These are phyloP conservation scores for Thozetella sp. DNA, from an alignment of 495 filamentous ascomycete species.

Conservation along the genomic window DNA sequence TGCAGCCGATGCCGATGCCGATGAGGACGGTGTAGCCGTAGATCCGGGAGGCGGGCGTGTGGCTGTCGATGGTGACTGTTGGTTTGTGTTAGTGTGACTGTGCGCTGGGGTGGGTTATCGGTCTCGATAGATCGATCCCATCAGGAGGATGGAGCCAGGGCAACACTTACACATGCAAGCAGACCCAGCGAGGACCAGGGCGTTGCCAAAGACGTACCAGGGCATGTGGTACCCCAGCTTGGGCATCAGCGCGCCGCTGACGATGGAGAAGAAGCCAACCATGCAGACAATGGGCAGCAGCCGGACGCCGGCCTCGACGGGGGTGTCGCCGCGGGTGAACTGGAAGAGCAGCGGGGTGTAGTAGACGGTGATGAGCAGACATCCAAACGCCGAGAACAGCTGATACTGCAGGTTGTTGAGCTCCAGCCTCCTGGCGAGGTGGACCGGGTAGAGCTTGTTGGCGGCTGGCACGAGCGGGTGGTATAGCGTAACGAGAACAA, in stretches of 20 bases:
- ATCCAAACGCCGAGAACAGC: slow-evolving; percentile 29
- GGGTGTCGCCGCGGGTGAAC: slow-evolving; percentile 51
- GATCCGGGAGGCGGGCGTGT: too few species aligned
- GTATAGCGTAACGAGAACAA: too few species aligned
- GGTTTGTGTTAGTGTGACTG: too few species aligned
- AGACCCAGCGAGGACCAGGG: slow-evolving; percentile 42
- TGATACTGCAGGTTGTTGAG: slow-evolving; percentile 43
- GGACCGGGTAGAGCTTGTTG: slow-evolving; percentile 56
- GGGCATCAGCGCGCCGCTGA: slow-evolving; percentile 51
- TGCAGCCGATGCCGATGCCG: too few species aligned
- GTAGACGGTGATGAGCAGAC: slow-evolving; percentile 40
- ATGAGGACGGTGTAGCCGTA: too few species aligned
- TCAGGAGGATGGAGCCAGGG: too few species aligned
- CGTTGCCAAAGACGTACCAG: slow-evolving; percentile 53
- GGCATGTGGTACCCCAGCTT: slow-evolving; percentile 57
- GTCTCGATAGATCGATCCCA: too few species aligned
- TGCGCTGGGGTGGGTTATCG: too few species aligned
- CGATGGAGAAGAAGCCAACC: slow-evolving; percentile 41
- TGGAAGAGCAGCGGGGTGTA: slow-evolving; percentile 62
- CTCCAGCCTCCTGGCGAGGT: slow-evolving; percentile 43
- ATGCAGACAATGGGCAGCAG: slow-evolving; percentile 60
- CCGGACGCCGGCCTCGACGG: slow-evolving; percentile 52
- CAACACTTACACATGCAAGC: too few species aligned
- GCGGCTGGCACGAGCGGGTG: too few species aligned
- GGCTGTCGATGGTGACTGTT: too few species aligned